Evolutionary conservation across 164 flowering plant species (phyloP), one percentile per base, ranked within the genome.

Genomic region (Platanus orientalis): DNA sequence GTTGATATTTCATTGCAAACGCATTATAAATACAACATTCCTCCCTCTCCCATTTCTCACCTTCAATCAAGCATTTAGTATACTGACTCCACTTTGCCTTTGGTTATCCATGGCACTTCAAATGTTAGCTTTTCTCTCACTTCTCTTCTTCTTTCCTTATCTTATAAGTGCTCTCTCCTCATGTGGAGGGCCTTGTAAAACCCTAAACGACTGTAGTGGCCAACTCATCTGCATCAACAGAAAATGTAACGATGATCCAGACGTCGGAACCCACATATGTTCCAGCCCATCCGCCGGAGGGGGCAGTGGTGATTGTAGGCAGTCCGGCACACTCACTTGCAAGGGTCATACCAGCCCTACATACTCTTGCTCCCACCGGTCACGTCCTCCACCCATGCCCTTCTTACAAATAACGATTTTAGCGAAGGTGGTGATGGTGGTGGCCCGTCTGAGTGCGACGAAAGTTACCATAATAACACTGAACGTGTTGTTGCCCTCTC

Each of bases 171-270:
- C 75, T 27, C 26, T 69, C 44, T 74, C 81, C 16, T 27, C 64
- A 21, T 78, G 81, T 66, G 27, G 51, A n/a, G 79, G 79, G 24
- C 73, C 76, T 11, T 78, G 81, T 47, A 28, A 21, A 32, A 64
- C 69, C 21, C 58, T 48, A 6, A 27, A 75, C 47, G 78, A 78
- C 39, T 78, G 81, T 54, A 11, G 10, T 13, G 78, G 78, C 32
- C 73, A 67, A 23, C 71, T 78, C 51, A 75, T 75, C 25, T 78
- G 79, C 75, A 64, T 72, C 56, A 54, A 48, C 17, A 65, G 75
- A 19, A 69, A 69, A 29, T 78, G 81, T 65, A 71, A 61, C 60
- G 77, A 78, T n/a, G 76, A 78, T 42, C 79, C 81, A 0, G 73
- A 75, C 5, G 49, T 75, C 2, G 75, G 73, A 0, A 62, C 76